These are phyloP conservation scores for Prunella vulgaris DNA, from an alignment of 257 asterid species.

Conservation along the genomic window DNA sequence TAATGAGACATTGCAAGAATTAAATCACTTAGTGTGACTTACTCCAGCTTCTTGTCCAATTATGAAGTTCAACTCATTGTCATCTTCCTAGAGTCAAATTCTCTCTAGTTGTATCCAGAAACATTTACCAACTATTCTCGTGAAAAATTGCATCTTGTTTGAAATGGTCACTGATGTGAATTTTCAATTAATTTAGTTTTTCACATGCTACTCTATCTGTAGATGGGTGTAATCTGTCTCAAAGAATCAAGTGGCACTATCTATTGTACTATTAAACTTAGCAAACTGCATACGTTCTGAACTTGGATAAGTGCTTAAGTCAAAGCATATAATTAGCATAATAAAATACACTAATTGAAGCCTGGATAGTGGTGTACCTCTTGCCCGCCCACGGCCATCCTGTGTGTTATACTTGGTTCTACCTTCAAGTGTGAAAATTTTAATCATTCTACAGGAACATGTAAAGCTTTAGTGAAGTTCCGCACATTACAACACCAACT, in stretches of 20 bases:
- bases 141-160: background rate
- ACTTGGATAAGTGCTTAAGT: background rate
- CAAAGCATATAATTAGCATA: slow-evolving; percentile 2
- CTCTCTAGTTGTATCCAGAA: background rate
- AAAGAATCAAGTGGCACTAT: background rate
- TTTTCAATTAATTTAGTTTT: background rate
- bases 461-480: slow-evolving; percentile 67
- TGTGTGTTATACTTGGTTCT: background rate
- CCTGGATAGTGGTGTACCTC: slow-evolving; percentile 15
- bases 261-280: background rate
- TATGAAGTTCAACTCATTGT: background rate
- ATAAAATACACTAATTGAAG: background rate
- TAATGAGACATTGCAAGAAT: background rate
- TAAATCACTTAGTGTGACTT: background rate
- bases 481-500: slow-evolving; percentile 68
- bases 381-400: background rate
- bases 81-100: slow-evolving; percentile 5
- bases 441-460: slow-evolving; percentile 50
- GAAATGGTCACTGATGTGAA: background rate
- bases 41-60: background rate
- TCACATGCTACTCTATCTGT: background rate
- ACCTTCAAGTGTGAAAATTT: slow-evolving; percentile 14
- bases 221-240: slow-evolving; percentile 8
- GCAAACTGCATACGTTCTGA: slow-evolving; percentile 8
- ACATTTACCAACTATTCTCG: background rate